phyloP scores from a whole-genome alignment of 495 filamentous ascomycete species.

The Pyronema omphalodes region DNA sequence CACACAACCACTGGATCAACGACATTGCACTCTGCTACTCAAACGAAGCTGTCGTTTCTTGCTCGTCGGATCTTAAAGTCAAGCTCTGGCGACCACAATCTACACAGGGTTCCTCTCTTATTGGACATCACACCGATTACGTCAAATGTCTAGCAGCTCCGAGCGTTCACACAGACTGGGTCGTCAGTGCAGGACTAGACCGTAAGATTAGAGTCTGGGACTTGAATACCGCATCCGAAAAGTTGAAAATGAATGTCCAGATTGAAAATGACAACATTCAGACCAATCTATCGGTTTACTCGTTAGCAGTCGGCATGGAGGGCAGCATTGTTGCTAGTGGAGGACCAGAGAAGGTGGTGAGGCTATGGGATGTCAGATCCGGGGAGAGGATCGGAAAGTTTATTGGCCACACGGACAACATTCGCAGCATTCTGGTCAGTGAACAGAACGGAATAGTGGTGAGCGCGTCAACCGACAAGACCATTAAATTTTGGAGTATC shows the following conservation, averaged over 20 bases:
- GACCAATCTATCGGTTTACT: constrained; percentile 90
- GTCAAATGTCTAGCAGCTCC: constrained; percentile 85
- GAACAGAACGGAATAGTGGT: constrained; percentile 76
- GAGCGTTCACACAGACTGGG: constrained; percentile 51
- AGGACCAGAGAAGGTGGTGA: constrained; percentile 81
- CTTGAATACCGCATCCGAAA: constrained; percentile 66
- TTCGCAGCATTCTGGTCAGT: constrained; percentile 77
- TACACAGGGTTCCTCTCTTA: constrained; percentile 50
- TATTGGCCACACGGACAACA: constrained; percentile 92
- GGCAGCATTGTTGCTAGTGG: constrained; percentile 67
- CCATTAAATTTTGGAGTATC: constrained; percentile 93
- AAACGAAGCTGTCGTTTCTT: constrained; percentile 73
- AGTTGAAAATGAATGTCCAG: constrained; percentile 63
- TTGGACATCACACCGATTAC: constrained; percentile 89
- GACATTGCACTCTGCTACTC: constrained; percentile 75
- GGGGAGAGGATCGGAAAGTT: constrained; percentile 89
- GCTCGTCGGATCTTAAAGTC: constrained; percentile 87
- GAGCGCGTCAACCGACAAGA: constrained; percentile 90
- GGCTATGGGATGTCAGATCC: constrained; percentile 80
- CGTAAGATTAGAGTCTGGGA: constrained; percentile 88
- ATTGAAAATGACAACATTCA: constrained; percentile 40
- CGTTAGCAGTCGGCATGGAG: constrained; percentile 48
- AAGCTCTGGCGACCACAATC: constrained; percentile 86
- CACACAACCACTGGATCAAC: constrained; percentile 97
- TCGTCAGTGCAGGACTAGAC: constrained; percentile 90